A percentile compares a stretch with the other conserved stretches of the same genome.
Conservation (phyloP, 2,329 filamentous ascomycete genomes). For the Fusarium oxysporum region DNA sequence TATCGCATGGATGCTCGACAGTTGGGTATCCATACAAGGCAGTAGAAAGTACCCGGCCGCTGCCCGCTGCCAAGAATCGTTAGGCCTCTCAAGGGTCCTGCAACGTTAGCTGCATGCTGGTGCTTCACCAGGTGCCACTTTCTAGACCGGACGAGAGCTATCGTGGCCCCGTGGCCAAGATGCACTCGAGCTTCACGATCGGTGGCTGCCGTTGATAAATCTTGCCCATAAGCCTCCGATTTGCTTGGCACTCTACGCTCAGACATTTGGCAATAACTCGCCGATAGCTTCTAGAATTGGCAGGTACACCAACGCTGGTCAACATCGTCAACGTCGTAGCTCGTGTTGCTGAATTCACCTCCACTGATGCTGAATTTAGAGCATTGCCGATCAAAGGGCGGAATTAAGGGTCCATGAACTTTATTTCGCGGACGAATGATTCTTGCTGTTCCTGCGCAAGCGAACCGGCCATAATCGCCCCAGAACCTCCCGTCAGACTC, state of each 20-base stretch:
- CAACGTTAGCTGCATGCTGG: constrained; percentile 26
- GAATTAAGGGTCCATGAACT: constrained; percentile 30
- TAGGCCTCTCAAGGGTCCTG: constrained; percentile 28
- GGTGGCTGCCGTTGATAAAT: not conserved
- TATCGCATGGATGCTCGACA: constrained; percentile 24
- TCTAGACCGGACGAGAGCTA: constrained; percentile 15
- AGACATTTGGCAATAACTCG: not conserved
- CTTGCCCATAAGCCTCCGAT: not conserved
- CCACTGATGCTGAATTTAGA: constrained; percentile 5
- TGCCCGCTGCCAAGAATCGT: constrained; percentile 27
- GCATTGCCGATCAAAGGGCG: constrained; percentile 17
- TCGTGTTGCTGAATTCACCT: not conserved
- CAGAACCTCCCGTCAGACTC: constrained; percentile 16
- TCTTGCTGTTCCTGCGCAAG: constrained; percentile 38
- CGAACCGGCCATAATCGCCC: constrained; percentile 24
- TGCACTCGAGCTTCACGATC: constrained; percentile 19
- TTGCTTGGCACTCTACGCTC: not conserved
- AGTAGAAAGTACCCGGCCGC: not conserved
- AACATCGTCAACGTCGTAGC: not conserved
- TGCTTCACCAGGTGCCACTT: constrained; percentile 1
- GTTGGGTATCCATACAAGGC: constrained; percentile 4
- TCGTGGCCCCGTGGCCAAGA: constrained; percentile 20
- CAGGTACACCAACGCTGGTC: not conserved
- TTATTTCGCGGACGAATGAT: constrained; percentile 12
- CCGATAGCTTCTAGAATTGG: not conserved